These are phyloP conservation scores for Leccinellum rugosiceps DNA, from an alignment of 768 basidiomycete genomes.

Conservation along the genomic window DNA sequence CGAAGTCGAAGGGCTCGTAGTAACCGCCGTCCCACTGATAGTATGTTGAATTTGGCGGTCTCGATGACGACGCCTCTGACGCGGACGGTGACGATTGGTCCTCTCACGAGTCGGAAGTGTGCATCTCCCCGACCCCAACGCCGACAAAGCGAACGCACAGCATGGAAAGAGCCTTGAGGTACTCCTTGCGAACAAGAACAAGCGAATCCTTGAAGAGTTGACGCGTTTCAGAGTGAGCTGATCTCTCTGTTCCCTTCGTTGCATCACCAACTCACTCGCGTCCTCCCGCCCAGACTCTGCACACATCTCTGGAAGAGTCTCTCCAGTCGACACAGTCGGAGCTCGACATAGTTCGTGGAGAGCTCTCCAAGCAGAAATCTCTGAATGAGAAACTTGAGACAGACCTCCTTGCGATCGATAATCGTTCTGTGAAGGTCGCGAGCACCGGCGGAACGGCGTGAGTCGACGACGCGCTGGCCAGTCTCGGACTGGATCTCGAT, in stretches of 20 bases:
- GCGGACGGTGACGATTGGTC: constrained; percentile 53
- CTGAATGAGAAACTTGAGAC: constrained; percentile 92
- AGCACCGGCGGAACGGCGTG: constrained; percentile 25
- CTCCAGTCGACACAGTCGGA: constrained; percentile 55
- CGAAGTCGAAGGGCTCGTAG: too few species aligned
- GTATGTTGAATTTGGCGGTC: constrained; percentile 95
- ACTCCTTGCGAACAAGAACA: constrained; percentile 91
- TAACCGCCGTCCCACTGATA: constrained; percentile 39
- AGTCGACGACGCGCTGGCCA: constrained; percentile 60
- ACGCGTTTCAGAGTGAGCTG: constrained; percentile 78
- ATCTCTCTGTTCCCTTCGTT: too few species aligned
- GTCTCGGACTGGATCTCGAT: constrained; percentile 60
- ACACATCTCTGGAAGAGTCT: constrained; percentile 74
- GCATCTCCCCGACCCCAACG: constrained; percentile 85
- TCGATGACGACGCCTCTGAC: constrained; percentile 58
- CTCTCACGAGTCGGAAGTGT: constrained; percentile 45
- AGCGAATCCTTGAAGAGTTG: constrained; percentile 85
- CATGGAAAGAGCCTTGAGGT: constrained; percentile 84
- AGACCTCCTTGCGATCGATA: constrained; percentile 82
- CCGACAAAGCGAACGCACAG: constrained; percentile 73
- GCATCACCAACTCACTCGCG: not conserved
- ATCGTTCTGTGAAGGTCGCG: constrained; percentile 27
- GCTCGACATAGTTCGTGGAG: constrained; percentile 54
- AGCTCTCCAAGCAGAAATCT: constrained; percentile 71
- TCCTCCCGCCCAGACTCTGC: constrained; percentile 59